Evolutionary conservation across 2,329 filamentous ascomycete species (phyloP), one percentile per base, ranked within the genome.

Genomic region (Raffaelea albimanens): DNA sequence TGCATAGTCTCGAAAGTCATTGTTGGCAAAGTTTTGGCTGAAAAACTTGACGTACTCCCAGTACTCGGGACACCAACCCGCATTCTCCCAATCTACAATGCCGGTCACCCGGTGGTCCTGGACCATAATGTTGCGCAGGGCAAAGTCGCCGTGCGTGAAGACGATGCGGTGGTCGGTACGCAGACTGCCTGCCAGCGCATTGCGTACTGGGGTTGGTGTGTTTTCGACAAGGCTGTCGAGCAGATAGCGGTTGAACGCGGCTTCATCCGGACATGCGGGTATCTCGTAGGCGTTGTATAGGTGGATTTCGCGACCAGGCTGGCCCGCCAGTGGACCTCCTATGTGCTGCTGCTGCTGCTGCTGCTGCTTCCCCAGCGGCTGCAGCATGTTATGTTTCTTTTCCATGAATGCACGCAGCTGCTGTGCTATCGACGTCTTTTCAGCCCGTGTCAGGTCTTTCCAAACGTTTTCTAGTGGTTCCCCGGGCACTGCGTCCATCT

Each of bases 91-190:
- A 51, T 73, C 71, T 21, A 73, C 46, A 21, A 73, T 63, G 4
- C 63, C 70, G 39, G 59, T 58, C n/a, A 72, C 58, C 11, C 63
- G 57, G 16, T 65, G 65, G 3, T 61, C 64, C 3, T 58, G 51
- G 4, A 65, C 58, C 4, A 74, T 49, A 22, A 75, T 70, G 46
- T 75, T 75, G 4, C 66, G 53, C 3, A 61, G 63, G 13, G 61
- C 61, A 10, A 78, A 59, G 55, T 79, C 73, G 4, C 67, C 67
- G 59, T 78, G 72, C 2, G 71, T 72, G 50, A 77, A 70, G 1
- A 69, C 63, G 29, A 65, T 56, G 20, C 53, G 53, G 51, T 66
- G 59, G 34, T 57, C 38, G 0, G 56, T 57, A 34, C 51, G 48
- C 10, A 61, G 45, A 10, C 55, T 52, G 2, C 43, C 29, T 20